Percentiles rank a stretch among this genome's conserved stretches.
phyloP scores from a whole-genome alignment of 257 asterid genomes.

The Jacaranda copaia region DNA sequence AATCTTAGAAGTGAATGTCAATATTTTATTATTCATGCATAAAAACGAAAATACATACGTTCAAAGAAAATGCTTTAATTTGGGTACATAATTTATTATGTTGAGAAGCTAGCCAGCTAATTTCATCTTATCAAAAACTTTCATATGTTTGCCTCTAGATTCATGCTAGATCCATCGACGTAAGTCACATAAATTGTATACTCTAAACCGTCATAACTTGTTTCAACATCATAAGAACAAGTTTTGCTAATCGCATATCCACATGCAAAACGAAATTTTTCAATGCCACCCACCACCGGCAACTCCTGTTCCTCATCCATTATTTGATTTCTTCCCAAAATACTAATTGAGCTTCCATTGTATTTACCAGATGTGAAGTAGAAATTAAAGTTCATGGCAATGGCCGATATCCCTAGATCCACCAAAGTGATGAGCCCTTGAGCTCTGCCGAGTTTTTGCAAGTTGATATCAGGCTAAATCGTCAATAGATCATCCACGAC shows the following conservation, averaged over 20 bases:
- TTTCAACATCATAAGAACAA: slow-evolving; percentile 31
- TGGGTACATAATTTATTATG: not conserved
- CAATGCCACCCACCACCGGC: slow-evolving; percentile 53
- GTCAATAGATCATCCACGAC: slow-evolving; percentile 49
- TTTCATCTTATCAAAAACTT: too few relatives aligned
- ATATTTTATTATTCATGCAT: not conserved
- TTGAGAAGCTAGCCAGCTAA: too few relatives aligned
- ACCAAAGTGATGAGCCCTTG: slow-evolving; percentile 46
- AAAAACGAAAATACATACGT: not conserved
- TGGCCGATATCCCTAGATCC: slow-evolving; percentile 28
- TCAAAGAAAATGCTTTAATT: not conserved
- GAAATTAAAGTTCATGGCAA: slow-evolving; percentile 42
- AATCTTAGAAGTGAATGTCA: not conserved
- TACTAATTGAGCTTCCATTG: slow-evolving; percentile 49
- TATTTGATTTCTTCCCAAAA: slow-evolving; percentile 44
- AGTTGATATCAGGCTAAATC: slow-evolving; percentile 37
- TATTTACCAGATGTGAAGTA: slow-evolving; percentile 43
- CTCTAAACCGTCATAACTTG: slow-evolving; percentile 37
- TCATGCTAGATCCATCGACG: not conserved
- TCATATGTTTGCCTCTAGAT: not conserved
- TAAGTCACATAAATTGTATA: slow-evolving; percentile 42
- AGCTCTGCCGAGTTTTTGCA: slow-evolving; percentile 39
- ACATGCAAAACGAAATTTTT: slow-evolving; percentile 46
- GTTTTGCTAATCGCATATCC: slow-evolving; percentile 46
- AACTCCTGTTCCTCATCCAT: slow-evolving; percentile 35